Conservation (phyloP, 2,329 filamentous ascomycete species). For the Colletotrichum tabaci region DNA sequence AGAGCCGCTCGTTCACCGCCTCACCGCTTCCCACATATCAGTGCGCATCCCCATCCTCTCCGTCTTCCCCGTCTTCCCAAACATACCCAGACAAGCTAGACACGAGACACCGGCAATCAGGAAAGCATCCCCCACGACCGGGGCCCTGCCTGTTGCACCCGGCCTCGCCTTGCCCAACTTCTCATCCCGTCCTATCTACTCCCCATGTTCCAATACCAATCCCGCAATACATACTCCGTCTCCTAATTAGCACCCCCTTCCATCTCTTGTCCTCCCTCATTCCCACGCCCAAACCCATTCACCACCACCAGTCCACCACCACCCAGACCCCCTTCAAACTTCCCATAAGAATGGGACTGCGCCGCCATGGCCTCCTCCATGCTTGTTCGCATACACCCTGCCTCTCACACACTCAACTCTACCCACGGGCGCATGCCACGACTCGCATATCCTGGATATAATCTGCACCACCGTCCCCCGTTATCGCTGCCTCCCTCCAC, state of each 20-base stretch:
- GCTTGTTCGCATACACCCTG: conserved; percentile 16
- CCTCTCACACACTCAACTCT: conserved; percentile 29
- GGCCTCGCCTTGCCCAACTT: conserved; percentile 39
- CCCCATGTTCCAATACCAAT: conserved; percentile 22
- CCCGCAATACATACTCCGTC: conserved; percentile 30
- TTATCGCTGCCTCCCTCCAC: background rate
- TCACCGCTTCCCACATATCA: conserved; percentile 43
- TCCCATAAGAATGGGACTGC: conserved; percentile 36
- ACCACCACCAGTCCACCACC: background rate
- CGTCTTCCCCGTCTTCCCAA: conserved; percentile 38
- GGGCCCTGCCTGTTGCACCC: conserved; percentile 39
- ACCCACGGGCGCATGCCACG: conserved; percentile 35
- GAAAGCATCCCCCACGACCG: conserved; percentile 37
- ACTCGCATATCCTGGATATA: conserved; percentile 25
- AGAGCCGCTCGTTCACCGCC: conserved; percentile 43
- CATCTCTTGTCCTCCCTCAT: conserved; percentile 10
- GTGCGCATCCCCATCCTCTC: conserved; percentile 38
- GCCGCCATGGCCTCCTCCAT: conserved; percentile 37
- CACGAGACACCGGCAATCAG: conserved; percentile 41
- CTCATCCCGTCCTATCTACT: conserved; percentile 15
- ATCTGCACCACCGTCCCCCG: conserved; percentile 13
- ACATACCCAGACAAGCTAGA: conserved; percentile 36
- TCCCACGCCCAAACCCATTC: conserved; percentile 10
- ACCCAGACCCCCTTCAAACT: conserved; percentile 33
- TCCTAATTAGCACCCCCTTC: conserved; percentile 34